Conservation (phyloP, 169 alveolate genomes). For the Cryptosporidium baileyi region DNA sequence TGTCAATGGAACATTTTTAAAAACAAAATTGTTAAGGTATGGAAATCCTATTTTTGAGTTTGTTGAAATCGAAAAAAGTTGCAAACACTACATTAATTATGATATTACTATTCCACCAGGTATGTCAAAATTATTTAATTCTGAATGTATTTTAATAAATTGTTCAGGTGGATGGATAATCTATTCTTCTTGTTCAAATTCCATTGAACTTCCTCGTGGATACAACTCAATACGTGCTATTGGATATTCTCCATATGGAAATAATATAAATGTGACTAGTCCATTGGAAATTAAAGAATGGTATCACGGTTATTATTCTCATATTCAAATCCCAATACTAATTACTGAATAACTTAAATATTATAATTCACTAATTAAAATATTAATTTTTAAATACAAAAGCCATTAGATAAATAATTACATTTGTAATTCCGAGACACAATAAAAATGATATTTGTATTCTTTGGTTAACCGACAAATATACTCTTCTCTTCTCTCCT, state of each 20-base stretch:
- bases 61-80: not conserved
- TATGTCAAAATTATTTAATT: not conserved
- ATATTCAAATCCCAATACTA: conserved; percentile 43
- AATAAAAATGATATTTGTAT: conserved; percentile 25
- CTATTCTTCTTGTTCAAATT: conserved; percentile 34
- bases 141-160: not conserved
- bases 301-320: conserved; percentile 32
- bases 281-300: conserved; percentile 41
- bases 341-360: not conserved
- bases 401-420: conserved; percentile 11
- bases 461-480: conserved; percentile 25
- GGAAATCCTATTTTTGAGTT: conserved; percentile 19
- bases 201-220: conserved; percentile 38
- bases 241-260: conserved; percentile 62
- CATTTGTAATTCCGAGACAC: not conserved
- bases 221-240: conserved; percentile 52
- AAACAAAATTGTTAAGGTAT: not conserved
- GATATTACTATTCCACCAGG: conserved; percentile 68
- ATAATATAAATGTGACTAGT: not conserved
- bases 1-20: conserved; percentile 45
- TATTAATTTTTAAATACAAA: not conserved
- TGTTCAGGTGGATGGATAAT: conserved; percentile 61
- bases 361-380: not conserved
- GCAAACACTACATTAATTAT: conserved; percentile 41
- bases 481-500: not conserved